A percentile compares a stretch with the other conserved stretches of the same genome.
Evolutionary conservation across 257 asterid species (phyloP).

Genomic region (Solanum sejunctum): DNA sequence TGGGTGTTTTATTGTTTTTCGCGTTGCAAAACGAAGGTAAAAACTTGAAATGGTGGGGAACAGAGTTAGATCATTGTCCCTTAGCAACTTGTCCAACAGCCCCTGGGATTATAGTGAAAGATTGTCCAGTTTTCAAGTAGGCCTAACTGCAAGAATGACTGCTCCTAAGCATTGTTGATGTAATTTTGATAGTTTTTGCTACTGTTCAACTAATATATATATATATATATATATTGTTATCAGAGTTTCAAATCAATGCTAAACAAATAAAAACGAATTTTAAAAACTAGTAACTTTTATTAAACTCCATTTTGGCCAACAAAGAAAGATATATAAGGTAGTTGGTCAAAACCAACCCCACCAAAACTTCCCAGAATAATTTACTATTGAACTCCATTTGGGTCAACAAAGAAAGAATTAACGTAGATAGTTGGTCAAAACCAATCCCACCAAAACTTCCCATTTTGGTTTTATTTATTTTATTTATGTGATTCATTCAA

Average conservation of each 20-base stretch:
- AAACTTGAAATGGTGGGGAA: constrained; percentile 86
- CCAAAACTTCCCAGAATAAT: not conserved
- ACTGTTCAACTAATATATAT: too few relatives aligned
- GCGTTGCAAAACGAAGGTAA: constrained; percentile 63
- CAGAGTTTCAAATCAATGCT: too few relatives aligned
- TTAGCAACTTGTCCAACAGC: constrained; percentile 91
- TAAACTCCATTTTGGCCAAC: not conserved
- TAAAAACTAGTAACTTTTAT: too few relatives aligned
- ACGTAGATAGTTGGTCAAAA: constrained; percentile 4
- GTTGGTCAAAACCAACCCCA: constrained; percentile 15
- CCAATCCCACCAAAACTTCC: constrained; percentile 9
- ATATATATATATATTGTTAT: too few relatives aligned
- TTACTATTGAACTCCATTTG: not conserved
- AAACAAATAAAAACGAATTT: too few relatives aligned
- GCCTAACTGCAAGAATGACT: not conserved
- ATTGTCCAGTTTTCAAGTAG: constrained; percentile 71
- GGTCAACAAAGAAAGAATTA: not conserved
- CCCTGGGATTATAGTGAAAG: constrained; percentile 53
- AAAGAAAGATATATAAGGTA: not conserved
- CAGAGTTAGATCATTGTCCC: constrained; percentile 75
- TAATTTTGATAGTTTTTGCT: not conserved
- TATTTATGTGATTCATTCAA: not conserved
- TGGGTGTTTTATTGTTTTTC: constrained; percentile 76
- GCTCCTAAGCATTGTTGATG: not conserved
- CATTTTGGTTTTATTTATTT: not conserved